Evolutionary conservation across 805 yeast species (phyloP), one percentile per base, ranked within the genome.

Genomic region (Candida loeiensis): DNA sequence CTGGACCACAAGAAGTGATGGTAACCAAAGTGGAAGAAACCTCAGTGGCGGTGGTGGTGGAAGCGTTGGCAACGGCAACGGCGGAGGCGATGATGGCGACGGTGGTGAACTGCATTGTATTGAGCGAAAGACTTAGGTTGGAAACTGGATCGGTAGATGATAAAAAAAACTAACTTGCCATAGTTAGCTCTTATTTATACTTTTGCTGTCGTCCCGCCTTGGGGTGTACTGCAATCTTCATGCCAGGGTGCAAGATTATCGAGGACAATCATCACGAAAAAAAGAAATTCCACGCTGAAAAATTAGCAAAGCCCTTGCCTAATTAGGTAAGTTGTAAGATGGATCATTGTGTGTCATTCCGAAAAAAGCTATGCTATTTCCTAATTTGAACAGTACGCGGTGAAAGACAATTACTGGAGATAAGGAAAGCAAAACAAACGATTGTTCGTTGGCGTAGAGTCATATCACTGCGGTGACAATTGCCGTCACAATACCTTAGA

Each of bases 1-100:
- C 53, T 15, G 66, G 49, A 37, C 48, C 74, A 61, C 76, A 73
- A 43, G 68, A 60, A 50, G 73, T 66, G 69, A 71, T 58, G 59
- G 79, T 71, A 45, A 60, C 74, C 54, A 69, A 58, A 49, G 69
- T 62, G 48, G 71, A 61, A 45, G 61, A 46, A 34, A 50, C 47
- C 13, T 54, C 62, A 45, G 63, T 59, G 34, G 59, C 53, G 47
- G 69, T 66, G 51, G 64, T 54, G 48, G 63, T 69, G 50, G 58
- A 59, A 46, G 66, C 62, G 46, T 45, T 43, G 46, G 54, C 64
- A 42, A 54, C 42, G 46, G 61, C 62, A 42, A 56, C 66, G 31
- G 57, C 62, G 43, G 61, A 59, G 46, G 68, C 63, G 54, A 62
- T 45, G 56, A 57, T 54, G 42, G 65, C 57, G 61, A 59, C 54